Conservation (phyloP, 495 filamentous ascomycete genomes). For the Xylaria acuta region DNA sequence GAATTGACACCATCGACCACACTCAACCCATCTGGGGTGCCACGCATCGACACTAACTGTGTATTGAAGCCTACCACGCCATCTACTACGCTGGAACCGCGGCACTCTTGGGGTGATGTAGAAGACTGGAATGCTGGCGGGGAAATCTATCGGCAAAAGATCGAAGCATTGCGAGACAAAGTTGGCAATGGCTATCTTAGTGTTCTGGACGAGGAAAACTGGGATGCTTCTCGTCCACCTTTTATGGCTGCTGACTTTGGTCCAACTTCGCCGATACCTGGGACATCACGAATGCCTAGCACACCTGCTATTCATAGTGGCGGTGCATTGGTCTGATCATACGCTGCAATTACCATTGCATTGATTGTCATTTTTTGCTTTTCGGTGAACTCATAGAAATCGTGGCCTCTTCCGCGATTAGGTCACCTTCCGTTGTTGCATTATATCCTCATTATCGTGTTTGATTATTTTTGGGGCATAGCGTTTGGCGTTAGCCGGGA, state of each 20-base stretch:
- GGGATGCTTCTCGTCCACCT: constrained; percentile 51
- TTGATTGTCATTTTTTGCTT: constrained; percentile 21
- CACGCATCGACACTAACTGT: constrained; percentile 54
- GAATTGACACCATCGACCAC: constrained; percentile 40
- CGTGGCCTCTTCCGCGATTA: background rate
- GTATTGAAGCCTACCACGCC: constrained; percentile 50
- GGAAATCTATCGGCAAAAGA: constrained; percentile 81
- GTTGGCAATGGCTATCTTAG: constrained; percentile 85
- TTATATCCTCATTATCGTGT: constrained; percentile 13
- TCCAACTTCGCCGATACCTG: constrained; percentile 47
- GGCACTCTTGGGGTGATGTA: constrained; percentile 50
- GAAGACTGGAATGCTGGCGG: constrained; percentile 72
- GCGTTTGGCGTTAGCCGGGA: constrained; percentile 28
- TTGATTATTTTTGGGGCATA: constrained; percentile 28
- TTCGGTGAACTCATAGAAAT: constrained; percentile 33
- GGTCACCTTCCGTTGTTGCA: constrained; percentile 26
- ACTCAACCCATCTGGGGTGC: constrained; percentile 45
- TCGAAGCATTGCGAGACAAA: constrained; percentile 83
- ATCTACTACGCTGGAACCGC: constrained; percentile 45
- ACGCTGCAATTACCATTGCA: background rate
- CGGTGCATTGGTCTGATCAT: constrained; percentile 51
- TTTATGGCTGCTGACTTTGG: constrained; percentile 49
- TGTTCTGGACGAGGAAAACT: constrained; percentile 80
- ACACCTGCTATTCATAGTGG: constrained; percentile 59
- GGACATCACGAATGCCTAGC: constrained; percentile 52